Conservation (phyloP, 495 filamentous ascomycete species). For the Aspergillus indologenus region DNA sequence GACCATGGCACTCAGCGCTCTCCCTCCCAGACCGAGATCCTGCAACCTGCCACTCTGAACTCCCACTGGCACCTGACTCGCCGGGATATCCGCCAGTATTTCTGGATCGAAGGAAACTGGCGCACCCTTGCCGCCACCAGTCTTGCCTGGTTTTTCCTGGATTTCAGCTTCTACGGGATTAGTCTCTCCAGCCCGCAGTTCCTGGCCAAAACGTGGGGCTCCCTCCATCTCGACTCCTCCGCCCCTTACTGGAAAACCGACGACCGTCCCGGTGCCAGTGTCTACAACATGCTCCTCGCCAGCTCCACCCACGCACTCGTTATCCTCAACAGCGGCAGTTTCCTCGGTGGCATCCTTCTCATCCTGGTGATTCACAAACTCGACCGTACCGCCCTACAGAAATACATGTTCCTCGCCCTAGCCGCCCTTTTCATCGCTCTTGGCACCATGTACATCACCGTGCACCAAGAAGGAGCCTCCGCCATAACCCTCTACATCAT, state of each 20-base stretch:
- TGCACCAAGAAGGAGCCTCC: conserved; percentile 38
- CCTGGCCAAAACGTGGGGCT: conserved; percentile 43
- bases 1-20: conserved; percentile 7
- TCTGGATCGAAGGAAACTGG: conserved; percentile 53
- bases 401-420: conserved; percentile 47
- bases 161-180: conserved; percentile 57
- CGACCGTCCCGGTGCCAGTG: conserved; percentile 26
- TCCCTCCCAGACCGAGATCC: conserved; percentile 18
- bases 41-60: conserved; percentile 41
- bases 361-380: conserved; percentile 44
- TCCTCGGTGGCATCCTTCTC: conserved; percentile 44
- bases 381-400: conserved; percentile 47
- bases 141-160: conserved; percentile 49
- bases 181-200: conserved; percentile 47
- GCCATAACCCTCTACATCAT: conserved; percentile 57
- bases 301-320: conserved; percentile 39
- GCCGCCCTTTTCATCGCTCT: conserved; percentile 48
- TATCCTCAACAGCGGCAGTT: conserved; percentile 44
- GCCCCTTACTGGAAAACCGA: conserved; percentile 41
- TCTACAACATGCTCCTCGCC: conserved; percentile 41
- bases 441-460: conserved; percentile 45
- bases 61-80: conserved; percentile 41
- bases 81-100: conserved; percentile 46
- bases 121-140: conserved; percentile 48
- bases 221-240: conserved; percentile 28